These are phyloP conservation scores for Leccinum griseonigrum DNA, from an alignment of 1,284 basidiomycete species.

Conservation along the genomic window DNA sequence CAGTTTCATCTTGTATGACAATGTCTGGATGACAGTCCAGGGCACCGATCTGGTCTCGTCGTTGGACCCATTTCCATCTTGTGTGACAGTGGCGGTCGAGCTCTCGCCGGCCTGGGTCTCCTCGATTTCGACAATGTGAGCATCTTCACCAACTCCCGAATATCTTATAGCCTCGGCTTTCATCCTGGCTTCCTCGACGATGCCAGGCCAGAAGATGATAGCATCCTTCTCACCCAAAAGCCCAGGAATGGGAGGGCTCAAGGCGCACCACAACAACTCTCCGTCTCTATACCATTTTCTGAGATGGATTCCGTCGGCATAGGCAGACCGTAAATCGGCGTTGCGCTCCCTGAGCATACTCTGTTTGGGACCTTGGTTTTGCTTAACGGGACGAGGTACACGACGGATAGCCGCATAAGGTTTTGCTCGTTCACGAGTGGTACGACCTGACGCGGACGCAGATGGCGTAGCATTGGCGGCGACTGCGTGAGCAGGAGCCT, in stretches of 20 bases:
- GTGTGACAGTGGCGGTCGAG: not conserved
- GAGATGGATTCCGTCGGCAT: conserved; percentile 35
- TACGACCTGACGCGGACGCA: conserved; percentile 10
- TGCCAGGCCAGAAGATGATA: conserved; percentile 70
- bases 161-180: conserved; percentile 35
- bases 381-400: conserved; percentile 40
- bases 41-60: conserved; percentile 32
- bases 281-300: conserved; percentile 62
- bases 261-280: conserved; percentile 72
- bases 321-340: conserved; percentile 54
- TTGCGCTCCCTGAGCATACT: conserved; percentile 57
- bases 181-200: conserved; percentile 58
- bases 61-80: conserved; percentile 9
- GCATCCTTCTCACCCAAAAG: conserved; percentile 37
- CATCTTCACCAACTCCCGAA: conserved; percentile 8
- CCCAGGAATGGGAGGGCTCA: conserved; percentile 50
- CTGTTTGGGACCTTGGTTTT: conserved; percentile 42
- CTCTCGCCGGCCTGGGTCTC: conserved; percentile 1
- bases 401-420: conserved; percentile 60
- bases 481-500: not conserved
- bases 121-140: not conserved
- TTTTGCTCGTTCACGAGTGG: conserved; percentile 31
- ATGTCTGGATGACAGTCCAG: conserved; percentile 58
- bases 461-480: conserved; percentile 4
- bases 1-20: conserved; percentile 61